Percentiles rank a stretch among this genome's conserved stretches.
phyloP scores from a whole-genome alignment of 2,329 filamentous ascomycete genomes.

The Clarireedia paspali region DNA sequence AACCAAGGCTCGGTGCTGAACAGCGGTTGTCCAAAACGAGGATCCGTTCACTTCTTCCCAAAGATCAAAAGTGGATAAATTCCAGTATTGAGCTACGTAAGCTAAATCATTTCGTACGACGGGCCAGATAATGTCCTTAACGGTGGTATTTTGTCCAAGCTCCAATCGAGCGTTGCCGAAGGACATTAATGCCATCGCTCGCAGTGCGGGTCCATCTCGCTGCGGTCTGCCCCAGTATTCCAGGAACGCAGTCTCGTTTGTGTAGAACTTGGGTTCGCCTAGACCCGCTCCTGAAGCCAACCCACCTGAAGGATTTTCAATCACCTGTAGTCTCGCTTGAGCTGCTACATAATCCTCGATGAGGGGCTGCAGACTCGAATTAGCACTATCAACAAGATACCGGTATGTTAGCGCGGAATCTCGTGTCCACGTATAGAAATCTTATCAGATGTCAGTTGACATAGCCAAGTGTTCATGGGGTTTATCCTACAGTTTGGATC shows the following conservation, averaged over 20 bases:
- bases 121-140: constrained; percentile 56
- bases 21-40: constrained; percentile 70
- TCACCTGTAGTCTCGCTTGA: constrained; percentile 49
- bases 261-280: constrained; percentile 67
- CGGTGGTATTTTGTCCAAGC: constrained; percentile 43
- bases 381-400: constrained; percentile 58
- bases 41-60: constrained; percentile 75
- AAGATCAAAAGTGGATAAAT: constrained; percentile 58
- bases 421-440: constrained; percentile 72
- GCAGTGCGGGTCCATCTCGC: constrained; percentile 70
- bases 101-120: constrained; percentile 66
- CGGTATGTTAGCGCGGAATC: constrained; percentile 69
- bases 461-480: neutral
- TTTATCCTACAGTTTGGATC: constrained; percentile 44
- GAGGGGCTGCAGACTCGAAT: constrained; percentile 35
- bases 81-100: constrained; percentile 69
- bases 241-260: constrained; percentile 55
- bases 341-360: constrained; percentile 62
- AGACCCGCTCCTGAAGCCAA: constrained; percentile 42
- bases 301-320: constrained; percentile 45
- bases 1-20: constrained; percentile 52
- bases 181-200: constrained; percentile 63
- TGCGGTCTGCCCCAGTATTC: constrained; percentile 58
- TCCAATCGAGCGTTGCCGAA: constrained; percentile 65
- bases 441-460: constrained; percentile 34